phyloP scores from a whole-genome alignment of 2,329 filamentous ascomycete species.

The Albophoma yamanashiensis region DNA sequence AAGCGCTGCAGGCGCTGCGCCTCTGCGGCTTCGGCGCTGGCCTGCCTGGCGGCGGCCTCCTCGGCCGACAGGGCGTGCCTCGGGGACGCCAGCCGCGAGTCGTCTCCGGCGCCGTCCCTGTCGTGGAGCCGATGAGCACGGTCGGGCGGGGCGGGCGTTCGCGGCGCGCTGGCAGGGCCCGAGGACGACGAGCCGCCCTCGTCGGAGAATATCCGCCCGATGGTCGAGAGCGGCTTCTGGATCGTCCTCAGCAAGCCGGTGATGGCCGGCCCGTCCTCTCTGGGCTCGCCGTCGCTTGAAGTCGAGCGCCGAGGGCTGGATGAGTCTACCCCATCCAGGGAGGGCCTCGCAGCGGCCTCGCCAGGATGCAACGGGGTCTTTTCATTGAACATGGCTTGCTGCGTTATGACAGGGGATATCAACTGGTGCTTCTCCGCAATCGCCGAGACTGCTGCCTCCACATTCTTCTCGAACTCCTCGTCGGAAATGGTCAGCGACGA shows the following conservation, averaged over 20 bases:
- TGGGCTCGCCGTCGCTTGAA: constrained; percentile 40
- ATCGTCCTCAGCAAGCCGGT: constrained; percentile 81
- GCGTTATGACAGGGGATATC: constrained; percentile 31
- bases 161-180: constrained; percentile 19
- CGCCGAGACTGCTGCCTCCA: constrained; percentile 90
- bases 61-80: constrained; percentile 55
- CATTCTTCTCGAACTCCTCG: constrained; percentile 89
- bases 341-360: constrained; percentile 25
- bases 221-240: constrained; percentile 79
- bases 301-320: constrained; percentile 39
- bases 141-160: constrained; percentile 25
- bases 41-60: constrained; percentile 82
- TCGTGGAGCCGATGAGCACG: constrained; percentile 17
- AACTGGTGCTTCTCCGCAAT: constrained; percentile 81
- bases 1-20: constrained; percentile 70
- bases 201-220: constrained; percentile 88
- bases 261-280: constrained; percentile 71
- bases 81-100: constrained; percentile 19
- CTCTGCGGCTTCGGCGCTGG: constrained; percentile 81
- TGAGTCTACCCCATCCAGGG: constrained; percentile 25
- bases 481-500: constrained; percentile 89
- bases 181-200: constrained; percentile 33
- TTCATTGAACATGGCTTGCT: constrained; percentile 32
- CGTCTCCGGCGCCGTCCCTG: background rate
- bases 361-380: constrained; percentile 21